phyloP scores from a whole-genome alignment of 371 early-diverging fungal genomes.

The Mucor velutinosus region DNA sequence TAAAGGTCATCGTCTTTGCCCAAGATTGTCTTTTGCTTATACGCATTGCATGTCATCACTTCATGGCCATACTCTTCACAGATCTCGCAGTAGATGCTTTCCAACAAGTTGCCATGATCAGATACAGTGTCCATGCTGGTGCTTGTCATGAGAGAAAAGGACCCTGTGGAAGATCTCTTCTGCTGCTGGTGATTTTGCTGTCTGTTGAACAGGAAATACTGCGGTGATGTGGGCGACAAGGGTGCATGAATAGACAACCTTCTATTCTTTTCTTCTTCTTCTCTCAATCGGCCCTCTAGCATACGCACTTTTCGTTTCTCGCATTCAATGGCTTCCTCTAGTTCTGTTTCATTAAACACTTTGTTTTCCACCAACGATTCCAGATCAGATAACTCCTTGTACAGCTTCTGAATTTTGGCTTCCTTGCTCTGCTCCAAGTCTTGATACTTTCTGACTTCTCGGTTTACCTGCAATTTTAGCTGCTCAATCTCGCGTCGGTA shows the following conservation, averaged over 20 bases:
- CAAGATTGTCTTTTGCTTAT: conserved; percentile 6
- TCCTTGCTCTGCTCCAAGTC: conserved; percentile 57
- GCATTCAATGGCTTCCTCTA: conserved; percentile 57
- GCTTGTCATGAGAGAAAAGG: conserved; percentile 9
- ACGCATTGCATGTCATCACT: conserved; percentile 55
- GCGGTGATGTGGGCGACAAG: conserved; percentile 15
- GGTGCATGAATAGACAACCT: background rate
- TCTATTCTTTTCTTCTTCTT: conserved; percentile 10
- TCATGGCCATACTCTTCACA: conserved; percentile 66
- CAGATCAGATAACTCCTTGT: conserved; percentile 67
- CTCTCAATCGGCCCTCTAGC: conserved; percentile 28
- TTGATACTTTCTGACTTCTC: conserved; percentile 47
- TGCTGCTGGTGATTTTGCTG: background rate
- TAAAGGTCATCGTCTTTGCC: background rate
- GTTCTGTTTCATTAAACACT: conserved; percentile 68
- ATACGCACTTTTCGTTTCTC: conserved; percentile 47
- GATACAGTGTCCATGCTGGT: conserved; percentile 6
- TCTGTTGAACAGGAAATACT: background rate
- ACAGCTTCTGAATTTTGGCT: conserved; percentile 57
- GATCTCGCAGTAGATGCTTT: conserved; percentile 54
- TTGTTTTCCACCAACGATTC: conserved; percentile 74
- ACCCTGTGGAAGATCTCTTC: background rate
- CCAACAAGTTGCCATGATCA: background rate
- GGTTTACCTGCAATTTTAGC: conserved; percentile 46
- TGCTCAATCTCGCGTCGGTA: conserved; percentile 41